Percentiles rank a stretch among this genome's conserved stretches.
These are phyloP conservation scores for Microdochium trichocladiopsis DNA, from an alignment of 2,329 filamentous ascomycete species.

Conservation along the genomic window DNA sequence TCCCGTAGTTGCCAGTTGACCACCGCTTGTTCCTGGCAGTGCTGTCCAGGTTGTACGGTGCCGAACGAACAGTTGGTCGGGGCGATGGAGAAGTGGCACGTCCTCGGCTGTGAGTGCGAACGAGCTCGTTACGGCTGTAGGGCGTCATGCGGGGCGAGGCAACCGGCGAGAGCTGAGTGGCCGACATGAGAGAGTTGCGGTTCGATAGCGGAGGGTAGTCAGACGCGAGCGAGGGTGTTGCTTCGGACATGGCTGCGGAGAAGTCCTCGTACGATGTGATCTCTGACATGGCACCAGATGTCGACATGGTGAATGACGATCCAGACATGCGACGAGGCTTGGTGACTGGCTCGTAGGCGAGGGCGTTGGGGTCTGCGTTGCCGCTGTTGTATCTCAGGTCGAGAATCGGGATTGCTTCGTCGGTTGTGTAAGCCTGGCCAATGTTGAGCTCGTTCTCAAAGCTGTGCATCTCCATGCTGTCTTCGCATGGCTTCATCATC, in stretches of 20 bases:
- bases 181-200: conserved; percentile 63
- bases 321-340: conserved; percentile 61
- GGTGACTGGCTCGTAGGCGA: conserved; percentile 43
- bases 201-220: conserved; percentile 63
- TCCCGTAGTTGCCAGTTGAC: conserved; percentile 69
- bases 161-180: conserved; percentile 65
- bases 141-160: conserved; percentile 62
- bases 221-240: conserved; percentile 53
- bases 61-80: conserved; percentile 58
- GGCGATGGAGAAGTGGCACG: conserved; percentile 63
- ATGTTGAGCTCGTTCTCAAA: conserved; percentile 53
- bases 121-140: conserved; percentile 53
- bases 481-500: conserved; percentile 50
- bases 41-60: conserved; percentile 63
- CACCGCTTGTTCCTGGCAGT: conserved; percentile 63
- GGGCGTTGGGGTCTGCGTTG: conserved; percentile 40
- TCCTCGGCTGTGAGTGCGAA: conserved; percentile 59
- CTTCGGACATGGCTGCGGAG: conserved; percentile 58
- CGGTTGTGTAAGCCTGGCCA: conserved; percentile 54
- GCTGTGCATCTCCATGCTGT: conserved; percentile 45
- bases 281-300: conserved; percentile 56
- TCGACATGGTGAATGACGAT: conserved; percentile 69
- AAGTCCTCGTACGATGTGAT: conserved; percentile 67
- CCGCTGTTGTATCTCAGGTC: conserved; percentile 47
- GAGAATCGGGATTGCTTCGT: conserved; percentile 56